phyloP scores from a whole-genome alignment of 805 yeast genomes.

The Schwanniomyces pseudopolymorphus region DNA sequence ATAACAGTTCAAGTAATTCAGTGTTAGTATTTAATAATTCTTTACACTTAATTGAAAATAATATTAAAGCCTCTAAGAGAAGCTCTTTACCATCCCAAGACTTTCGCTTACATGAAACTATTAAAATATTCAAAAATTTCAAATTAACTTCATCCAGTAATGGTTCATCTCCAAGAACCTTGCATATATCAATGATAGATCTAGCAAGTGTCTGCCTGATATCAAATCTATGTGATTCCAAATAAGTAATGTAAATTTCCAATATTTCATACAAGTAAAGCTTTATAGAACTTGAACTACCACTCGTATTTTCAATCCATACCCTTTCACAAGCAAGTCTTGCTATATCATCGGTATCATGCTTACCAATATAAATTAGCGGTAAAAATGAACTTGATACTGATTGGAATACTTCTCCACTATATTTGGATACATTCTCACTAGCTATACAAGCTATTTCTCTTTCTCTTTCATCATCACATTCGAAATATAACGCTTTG shows the following conservation, averaged over 20 bases:
- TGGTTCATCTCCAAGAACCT: slow-evolving; percentile 35
- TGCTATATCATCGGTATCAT: slow-evolving; percentile 54
- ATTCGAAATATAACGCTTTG: slow-evolving; percentile 57
- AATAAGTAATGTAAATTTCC: slow-evolving; percentile 45
- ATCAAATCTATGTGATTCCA: slow-evolving; percentile 57
- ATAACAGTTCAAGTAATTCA: slow-evolving; percentile 36
- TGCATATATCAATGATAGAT: slow-evolving; percentile 60
- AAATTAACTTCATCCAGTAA: slow-evolving; percentile 18
- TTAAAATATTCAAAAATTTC: slow-evolving; percentile 49
- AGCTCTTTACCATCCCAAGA: slow-evolving; percentile 88
- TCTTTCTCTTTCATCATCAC: slow-evolving; percentile 47
- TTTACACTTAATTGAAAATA: slow-evolving; percentile 50
- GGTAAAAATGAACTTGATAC: slow-evolving; percentile 72
- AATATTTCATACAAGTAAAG: slow-evolving; percentile 72
- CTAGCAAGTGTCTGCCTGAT: slow-evolving; percentile 70
- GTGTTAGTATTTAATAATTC: slow-evolving; percentile 25
- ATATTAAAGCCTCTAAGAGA: slow-evolving; percentile 67
- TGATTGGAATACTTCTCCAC: slow-evolving; percentile 64
- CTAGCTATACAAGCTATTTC: slow-evolving; percentile 59
- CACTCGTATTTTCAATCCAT: slow-evolving; percentile 79
- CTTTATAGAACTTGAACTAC: slow-evolving; percentile 67
- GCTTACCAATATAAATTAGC: slow-evolving; percentile 72
- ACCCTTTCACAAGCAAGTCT: slow-evolving; percentile 52
- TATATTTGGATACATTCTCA: slow-evolving; percentile 64
- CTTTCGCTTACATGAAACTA: slow-evolving; percentile 69